These are phyloP conservation scores for Tolypocladium pustulatum DNA, from an alignment of 2,329 filamentous ascomycete genomes.

Conservation along the genomic window DNA sequence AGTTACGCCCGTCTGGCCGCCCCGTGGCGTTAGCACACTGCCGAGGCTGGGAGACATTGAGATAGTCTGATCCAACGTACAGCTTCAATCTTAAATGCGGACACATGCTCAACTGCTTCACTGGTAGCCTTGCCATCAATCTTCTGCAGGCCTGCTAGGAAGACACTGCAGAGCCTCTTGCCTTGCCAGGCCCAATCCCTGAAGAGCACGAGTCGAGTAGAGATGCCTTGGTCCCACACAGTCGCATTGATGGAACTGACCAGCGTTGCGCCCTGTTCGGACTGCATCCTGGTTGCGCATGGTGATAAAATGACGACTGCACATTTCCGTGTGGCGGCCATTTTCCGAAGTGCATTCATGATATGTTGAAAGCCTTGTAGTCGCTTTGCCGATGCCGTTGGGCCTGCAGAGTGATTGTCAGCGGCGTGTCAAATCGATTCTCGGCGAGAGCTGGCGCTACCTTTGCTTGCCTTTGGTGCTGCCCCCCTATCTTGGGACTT, in stretches of 20 bases:
- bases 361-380: constrained; percentile 49
- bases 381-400: constrained; percentile 29
- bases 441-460: constrained; percentile 11
- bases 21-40: constrained; percentile 11
- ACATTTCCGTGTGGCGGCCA: constrained; percentile 63
- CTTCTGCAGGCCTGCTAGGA: constrained; percentile 57
- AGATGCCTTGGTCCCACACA: constrained; percentile 72
- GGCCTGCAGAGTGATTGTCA: constrained; percentile 16
- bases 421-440: neutral
- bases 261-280: constrained; percentile 55
- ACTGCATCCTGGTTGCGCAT: constrained; percentile 70
- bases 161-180: constrained; percentile 35
- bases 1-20: constrained; percentile 31
- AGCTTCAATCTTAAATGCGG: constrained; percentile 37
- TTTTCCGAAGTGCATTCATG: constrained; percentile 60
- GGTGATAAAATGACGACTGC: constrained; percentile 70
- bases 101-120: constrained; percentile 29
- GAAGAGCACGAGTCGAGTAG: constrained; percentile 66
- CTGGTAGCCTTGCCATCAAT: constrained; percentile 39
- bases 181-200: constrained; percentile 57
- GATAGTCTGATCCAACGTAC: constrained; percentile 22
- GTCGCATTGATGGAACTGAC: constrained; percentile 63
- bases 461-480: constrained; percentile 27
- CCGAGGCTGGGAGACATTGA: constrained; percentile 4
- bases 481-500: constrained; percentile 35